Percentiles rank a stretch among this genome's conserved stretches.
phyloP scores from a whole-genome alignment of 495 filamentous ascomycete genomes.

The Penicillium chermesinum region DNA sequence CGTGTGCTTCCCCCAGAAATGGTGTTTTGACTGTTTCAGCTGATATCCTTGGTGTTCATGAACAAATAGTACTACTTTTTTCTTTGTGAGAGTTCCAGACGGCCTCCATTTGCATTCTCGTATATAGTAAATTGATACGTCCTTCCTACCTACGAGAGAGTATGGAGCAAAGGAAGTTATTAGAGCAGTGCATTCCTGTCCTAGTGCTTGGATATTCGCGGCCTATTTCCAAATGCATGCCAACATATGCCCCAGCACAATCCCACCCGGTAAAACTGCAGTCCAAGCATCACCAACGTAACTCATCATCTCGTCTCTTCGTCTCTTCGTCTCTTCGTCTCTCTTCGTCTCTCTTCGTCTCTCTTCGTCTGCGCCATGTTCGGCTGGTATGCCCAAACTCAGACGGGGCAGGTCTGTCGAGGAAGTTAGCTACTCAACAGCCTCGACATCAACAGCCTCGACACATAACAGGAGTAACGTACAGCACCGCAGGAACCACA shows the following conservation, averaged over 20 bases:
- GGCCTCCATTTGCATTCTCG: slow-evolving; percentile 9
- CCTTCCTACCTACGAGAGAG: neutral
- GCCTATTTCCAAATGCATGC: no score
- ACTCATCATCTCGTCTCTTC: slow-evolving; percentile 2
- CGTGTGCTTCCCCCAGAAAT: neutral
- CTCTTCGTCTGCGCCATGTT: neutral
- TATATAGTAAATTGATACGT: slow-evolving; percentile 17
- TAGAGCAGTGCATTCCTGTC: neutral
- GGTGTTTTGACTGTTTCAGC: neutral
- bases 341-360: slow-evolving; percentile 1
- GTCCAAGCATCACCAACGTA: no score
- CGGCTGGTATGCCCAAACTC: neutral
- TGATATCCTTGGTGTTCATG: slow-evolving; percentile 24
- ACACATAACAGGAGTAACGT: slow-evolving; percentile 6
- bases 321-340: slow-evolving; percentile 3
- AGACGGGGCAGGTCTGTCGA: slow-evolving; percentile 26
- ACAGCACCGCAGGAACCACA: slow-evolving; percentile 37
- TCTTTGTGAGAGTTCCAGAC: slow-evolving; percentile 7
- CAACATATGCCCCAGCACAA: no score
- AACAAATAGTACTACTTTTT: slow-evolving; percentile 8
- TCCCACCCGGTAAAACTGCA: neutral
- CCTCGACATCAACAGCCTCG: no score
- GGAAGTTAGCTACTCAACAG: slow-evolving; percentile 9
- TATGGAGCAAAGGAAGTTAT: neutral
- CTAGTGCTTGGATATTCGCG: neutral